Base-by-base conservation (phyloP, 305 asterid genomes). In the Nicotiana rustica region DNA sequence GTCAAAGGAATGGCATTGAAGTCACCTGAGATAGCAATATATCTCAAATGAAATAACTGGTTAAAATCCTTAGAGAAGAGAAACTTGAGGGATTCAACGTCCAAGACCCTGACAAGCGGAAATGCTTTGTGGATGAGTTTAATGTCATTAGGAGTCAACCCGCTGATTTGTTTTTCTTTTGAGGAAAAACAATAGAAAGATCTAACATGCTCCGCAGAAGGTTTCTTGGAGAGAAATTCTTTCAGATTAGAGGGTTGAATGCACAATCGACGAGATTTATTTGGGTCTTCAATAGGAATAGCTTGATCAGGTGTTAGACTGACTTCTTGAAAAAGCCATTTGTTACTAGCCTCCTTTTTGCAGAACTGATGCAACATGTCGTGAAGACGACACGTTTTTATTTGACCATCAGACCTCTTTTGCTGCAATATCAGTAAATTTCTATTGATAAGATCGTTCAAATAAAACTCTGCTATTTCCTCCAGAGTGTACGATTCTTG, bases 341-440 rank as follows among this genome's bases (percentile, higher is more conserved):
- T 91, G 5, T 81, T 90, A 29, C 10, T 10, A 0, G 92, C 98
- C 78, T 88, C 90, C 0, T 60, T 83, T 67, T 87, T 89, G 91
- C 98, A 92, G 6, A 92, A 90, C 38, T 91, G 92, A 14, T 85
- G 92, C 10, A 93, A 78, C 79, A 89, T 87, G 77, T 91, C 92
- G 52, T 93, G 94, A 69, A 92, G 82, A 2, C 90, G 90, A 14
- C 95, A 92, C 0, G 91, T 89, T 82, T 92, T 90, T 10, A 91
- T 85, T 56, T 84, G 86, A 6, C 93, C 93, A 15, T 90, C 88
- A 1, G 91, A 85, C 67, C 87, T 89, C 82, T 82, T 79, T 68
- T 62, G 17, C 15, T 81, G 90, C 1, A 88, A 89, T 90, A 89
- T 89, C 78, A 92, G 92, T 81, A 92, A 56, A 41, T 91, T 91